Base-by-base conservation (phyloP, 2,329 filamentous ascomycete genomes). In the Colletotrichum gigasporum region DNA sequence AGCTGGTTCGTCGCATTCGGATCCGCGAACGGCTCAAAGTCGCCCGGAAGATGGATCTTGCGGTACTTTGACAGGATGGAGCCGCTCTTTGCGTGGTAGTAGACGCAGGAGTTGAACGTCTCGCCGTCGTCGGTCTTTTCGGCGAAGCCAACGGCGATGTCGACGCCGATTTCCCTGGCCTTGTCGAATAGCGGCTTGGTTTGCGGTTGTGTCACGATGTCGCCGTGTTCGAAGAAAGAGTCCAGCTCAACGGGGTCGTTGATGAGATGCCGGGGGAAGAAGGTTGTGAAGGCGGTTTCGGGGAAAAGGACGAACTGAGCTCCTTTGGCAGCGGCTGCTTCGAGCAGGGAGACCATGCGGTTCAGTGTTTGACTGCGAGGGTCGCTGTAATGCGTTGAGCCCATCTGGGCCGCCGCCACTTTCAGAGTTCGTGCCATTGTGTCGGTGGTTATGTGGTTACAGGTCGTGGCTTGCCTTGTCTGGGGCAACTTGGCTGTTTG, bases 371-470 rank as follows among this genome's bases (percentile, higher is more conserved):
- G 51, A 9, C 75, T 41, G 69, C 67, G 26, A 82, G 79, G 4
- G 75, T 69, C n/a, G 80, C 78, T 26, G 73, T 72, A 32, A 75
- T 74, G 35, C 55, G 66, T 78, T 1, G 81, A 76, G 62, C 84
- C 84, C 70, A 87, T 76, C 72, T 87, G 85, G 66, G 84, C 85
- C 0, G 84, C 85, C 3, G 84, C 84, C n/a, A 87, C 76, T 5
- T 39, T 45, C 16, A 63, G 44, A 14, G 20, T 44, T 3, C 39
- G 16, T 34, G 18, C 30, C 60, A 63, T 63, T 5, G 34, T 14
- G 37, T 1, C 7, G 28, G 18, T 18, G 22, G 14, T 11, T 12
- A 22, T 12, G 18, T 16, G 28, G 8, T 16, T 24, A n/a, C n/a
- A n/a, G n/a, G n/a, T n/a, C n/a, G n/a, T n/a, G n/a, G n/a, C n/a